Base-by-base conservation (phyloP, 495 filamentous ascomycete species). In the Platismatia glauca region DNA sequence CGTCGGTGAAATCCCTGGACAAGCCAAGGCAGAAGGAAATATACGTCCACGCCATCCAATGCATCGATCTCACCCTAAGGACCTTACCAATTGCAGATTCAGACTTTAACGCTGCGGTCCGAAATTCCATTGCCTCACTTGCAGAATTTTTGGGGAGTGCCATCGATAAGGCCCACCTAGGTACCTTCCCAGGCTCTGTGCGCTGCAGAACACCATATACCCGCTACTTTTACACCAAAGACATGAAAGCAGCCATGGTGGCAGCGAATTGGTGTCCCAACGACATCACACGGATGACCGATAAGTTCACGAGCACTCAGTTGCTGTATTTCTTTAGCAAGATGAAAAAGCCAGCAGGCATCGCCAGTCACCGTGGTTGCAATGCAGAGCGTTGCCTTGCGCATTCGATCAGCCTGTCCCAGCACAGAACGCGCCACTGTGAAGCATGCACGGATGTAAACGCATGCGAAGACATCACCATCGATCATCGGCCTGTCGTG, bases 261-360 rank as follows among this genome's bases (percentile, higher is more conserved):
- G 27, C 31, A 24, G 57, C 41, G 39, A 20, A 48, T 22, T 59
- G 57, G 37, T 59, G 57, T 15, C 57, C 57, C 1, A 59, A 33
- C 44, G 57, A 59, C 29, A n/a, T 59, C 22, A 18, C 27, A 29
- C 41, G 38, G 20, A 22, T 59, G 20, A 33, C 29, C 5, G 29
- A 35, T 20, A 59, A 59, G 34, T 59, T 48, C 2, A 13, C 6
- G 8, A 48, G 41, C 29, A 37, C 34, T 59, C 58, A 59, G 31
- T 33, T 48, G 41, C 29, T 59, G n/a, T 44, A 22, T 22, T 59
- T 33, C 31, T 48, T 44, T 22, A 59, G 58, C 58, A 41, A 34
- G 22, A 59, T 50, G 58, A 59, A 50, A 22, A 59, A 59, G 11
- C 58, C 41, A 3, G 8, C 22, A 22, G 22, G 58, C 12, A 24